Percentiles rank a stretch among this genome's conserved stretches.
Evolutionary conservation across 257 asterid species (phyloP).

Genomic region (Pogostemon cablin): DNA sequence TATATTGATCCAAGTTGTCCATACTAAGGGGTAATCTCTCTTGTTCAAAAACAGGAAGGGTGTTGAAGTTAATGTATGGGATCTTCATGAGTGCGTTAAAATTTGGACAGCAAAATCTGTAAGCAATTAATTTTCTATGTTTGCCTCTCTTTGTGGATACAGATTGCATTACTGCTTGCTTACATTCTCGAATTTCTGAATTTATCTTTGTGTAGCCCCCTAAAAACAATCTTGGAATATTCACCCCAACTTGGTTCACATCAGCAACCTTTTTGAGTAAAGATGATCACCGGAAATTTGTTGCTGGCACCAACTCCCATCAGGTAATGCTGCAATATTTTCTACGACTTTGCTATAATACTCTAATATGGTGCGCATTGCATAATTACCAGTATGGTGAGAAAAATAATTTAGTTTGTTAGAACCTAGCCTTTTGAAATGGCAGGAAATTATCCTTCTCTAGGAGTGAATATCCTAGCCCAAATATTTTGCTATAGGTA

Average conservation of each 20-base stretch:
- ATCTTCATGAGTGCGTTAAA: conserved; percentile 57
- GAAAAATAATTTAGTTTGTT: background rate
- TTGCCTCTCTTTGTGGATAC: conserved; percentile 1
- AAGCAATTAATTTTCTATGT: conserved; percentile 37
- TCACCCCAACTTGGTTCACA: conserved; percentile 90
- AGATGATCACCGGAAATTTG: conserved; percentile 90
- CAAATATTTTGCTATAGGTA: background rate
- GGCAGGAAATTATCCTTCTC: background rate
- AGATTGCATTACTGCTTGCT: conserved; percentile 10
- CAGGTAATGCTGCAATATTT: conserved; percentile 55
- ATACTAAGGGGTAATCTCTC: conserved; percentile 3
- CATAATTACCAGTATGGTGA: background rate
- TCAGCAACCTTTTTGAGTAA: conserved; percentile 75
- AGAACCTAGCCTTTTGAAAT: background rate
- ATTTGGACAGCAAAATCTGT: conserved; percentile 88
- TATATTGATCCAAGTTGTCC: conserved; percentile 9
- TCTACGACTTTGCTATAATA: background rate
- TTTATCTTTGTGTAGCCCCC: conserved; percentile 64
- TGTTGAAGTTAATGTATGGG: conserved; percentile 90
- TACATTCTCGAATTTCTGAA: conserved; percentile 29
- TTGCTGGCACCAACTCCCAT: conserved; percentile 79
- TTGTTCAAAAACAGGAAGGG: conserved; percentile 65
- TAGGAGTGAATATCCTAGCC: background rate
- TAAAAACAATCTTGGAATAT: conserved; percentile 77
- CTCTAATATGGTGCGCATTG: background rate